Evolutionary conservation across 2,329 filamentous ascomycete species (phyloP), one percentile per base, ranked within the genome.

Genomic region (Aspergillus puulaauensis): DNA sequence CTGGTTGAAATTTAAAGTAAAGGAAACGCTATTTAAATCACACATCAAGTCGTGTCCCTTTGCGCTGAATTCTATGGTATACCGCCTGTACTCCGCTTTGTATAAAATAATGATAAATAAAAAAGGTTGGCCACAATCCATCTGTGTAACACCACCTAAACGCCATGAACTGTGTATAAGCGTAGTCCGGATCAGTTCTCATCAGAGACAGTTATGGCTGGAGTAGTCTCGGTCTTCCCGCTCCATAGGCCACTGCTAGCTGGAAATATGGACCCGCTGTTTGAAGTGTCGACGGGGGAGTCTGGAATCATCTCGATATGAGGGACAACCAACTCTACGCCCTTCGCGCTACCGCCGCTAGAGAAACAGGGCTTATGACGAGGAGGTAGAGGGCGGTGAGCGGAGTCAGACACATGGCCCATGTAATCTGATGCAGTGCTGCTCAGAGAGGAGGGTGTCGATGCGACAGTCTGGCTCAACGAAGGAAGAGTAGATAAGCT

Each of bases 321-420:
- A 23, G 76, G 76, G 14, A 77, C 70, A 12, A 78, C 75, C 21
- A 78, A 66, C 31, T 76, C 73, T 8, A 76, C 66, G 11, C 74
- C 71, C 61, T 74, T 74, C 27, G 64, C 64, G 33, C 64, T 68
- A 6, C 67, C 59, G 53, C 67, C 66, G 48, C 66, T 65, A 12
- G 70, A 69, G 61, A 73, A 77, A 52, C 68, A 70, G 17, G 74
- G 72, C 55, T 77, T 77, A 62, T 73, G 73, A 7, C 75, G 72
- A 4, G 76, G 74, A 12, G 73, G 73, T 21, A 78, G 63, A 2
- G 76, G 75, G 5, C 75, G 73, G 52, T 69, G 63, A 19, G 63
- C 53, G 27, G 62, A 56, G 35, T 73, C 69, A 59, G 61, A 64
- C 64, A 67, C 48, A 37, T 61, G 61, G 46, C 66, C 56, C 37